A percentile compares a stretch with the other conserved stretches of the same genome.
phyloP scores from a whole-genome alignment of 331 rosid species.

The Cydonia oblonga region DNA sequence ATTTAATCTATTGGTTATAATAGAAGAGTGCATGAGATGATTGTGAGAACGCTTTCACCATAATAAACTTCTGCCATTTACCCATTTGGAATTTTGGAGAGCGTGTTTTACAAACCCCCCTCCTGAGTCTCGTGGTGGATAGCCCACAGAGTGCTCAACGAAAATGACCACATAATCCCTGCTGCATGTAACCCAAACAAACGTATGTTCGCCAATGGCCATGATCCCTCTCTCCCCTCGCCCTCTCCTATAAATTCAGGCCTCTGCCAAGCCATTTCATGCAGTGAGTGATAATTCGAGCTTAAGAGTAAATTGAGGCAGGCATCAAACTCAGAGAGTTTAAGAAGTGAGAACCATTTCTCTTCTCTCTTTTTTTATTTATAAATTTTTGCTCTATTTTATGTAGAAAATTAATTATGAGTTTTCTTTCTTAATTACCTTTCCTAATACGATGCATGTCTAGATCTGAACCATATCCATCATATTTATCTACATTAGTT shows the following conservation, averaged over 20 bases:
- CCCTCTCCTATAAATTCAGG: background rate
- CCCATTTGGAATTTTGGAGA: background rate
- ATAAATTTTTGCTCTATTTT: background rate
- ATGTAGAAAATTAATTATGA: background rate
- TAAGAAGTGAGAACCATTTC: background rate
- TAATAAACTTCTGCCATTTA: too few relatives aligned
- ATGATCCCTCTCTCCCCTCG: background rate
- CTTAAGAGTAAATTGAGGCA: background rate
- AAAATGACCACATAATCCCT: background rate
- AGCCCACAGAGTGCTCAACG: too few relatives aligned
- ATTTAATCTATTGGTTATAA: background rate
- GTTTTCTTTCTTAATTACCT: background rate
- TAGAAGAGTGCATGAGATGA: background rate
- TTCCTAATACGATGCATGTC: background rate
- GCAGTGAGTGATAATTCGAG: background rate
- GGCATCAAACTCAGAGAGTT: background rate
- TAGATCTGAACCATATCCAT: background rate
- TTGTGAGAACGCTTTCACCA: background rate
- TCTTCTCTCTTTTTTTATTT: background rate
- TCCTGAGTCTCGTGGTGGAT: background rate
- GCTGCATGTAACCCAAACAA: background rate
- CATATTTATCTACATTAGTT: background rate
- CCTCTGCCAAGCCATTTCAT: background rate
- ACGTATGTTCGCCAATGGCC: background rate
- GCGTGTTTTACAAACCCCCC: background rate